Percentiles rank a stretch among this genome's conserved stretches.
These are phyloP conservation scores for Kodamaea nitidulidarum DNA, from an alignment of 805 yeast species.

Conservation along the genomic window DNA sequence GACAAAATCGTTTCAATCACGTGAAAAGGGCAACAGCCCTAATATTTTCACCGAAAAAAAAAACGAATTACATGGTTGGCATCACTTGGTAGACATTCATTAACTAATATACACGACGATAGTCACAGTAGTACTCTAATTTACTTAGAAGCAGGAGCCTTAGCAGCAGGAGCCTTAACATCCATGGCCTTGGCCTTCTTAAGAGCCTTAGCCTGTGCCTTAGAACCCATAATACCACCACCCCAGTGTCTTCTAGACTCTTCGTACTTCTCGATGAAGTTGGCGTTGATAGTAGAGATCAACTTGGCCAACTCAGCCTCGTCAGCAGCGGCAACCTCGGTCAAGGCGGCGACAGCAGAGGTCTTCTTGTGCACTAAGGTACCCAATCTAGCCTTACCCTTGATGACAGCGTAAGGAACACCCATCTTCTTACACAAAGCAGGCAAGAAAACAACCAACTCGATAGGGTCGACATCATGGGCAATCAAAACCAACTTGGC, in stretches of 20 bases:
- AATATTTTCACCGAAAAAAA: background rate
- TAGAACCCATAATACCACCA: constrained; percentile 97
- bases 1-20: constrained; percentile 3
- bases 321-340: constrained; percentile 92
- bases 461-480: constrained; percentile 98
- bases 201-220: constrained; percentile 80
- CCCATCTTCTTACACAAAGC: constrained; percentile 99
- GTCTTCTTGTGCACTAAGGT: constrained; percentile 91
- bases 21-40: constrained; percentile 8
- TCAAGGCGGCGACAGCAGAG: constrained; percentile 94
- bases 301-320: constrained; percentile 91
- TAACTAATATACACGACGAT: constrained; percentile 6
- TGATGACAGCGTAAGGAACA: constrained; percentile 63
- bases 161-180: constrained; percentile 15
- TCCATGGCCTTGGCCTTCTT: constrained; percentile 63
- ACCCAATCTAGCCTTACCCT: constrained; percentile 45
- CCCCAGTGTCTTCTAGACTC: constrained; percentile 99
- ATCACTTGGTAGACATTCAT: constrained; percentile 2
- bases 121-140: background rate
- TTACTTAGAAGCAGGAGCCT: constrained; percentile 9
- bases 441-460: constrained; percentile 94
- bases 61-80: too few species aligned
- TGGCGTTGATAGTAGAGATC: constrained; percentile 87
- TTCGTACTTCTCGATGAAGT: constrained; percentile 91
- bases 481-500: constrained; percentile 96